Evolutionary conservation across 1,284 basidiomycete genomes (phyloP), one percentile per base, ranked within the genome.

Genomic region (Tilletia walkeri): DNA sequence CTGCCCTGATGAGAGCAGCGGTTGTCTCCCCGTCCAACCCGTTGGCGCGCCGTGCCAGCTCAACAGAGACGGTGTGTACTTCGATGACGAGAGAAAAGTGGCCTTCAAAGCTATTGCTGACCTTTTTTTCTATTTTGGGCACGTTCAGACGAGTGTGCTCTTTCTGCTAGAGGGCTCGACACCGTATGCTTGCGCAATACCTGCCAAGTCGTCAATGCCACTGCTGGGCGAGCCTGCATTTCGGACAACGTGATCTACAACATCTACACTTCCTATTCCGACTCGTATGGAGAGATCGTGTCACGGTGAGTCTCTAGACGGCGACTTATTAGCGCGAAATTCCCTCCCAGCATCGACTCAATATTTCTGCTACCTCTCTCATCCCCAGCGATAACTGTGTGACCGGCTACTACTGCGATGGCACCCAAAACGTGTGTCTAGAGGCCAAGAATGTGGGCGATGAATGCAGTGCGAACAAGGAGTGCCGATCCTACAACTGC

Each of bases 1-100:
- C 67, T 68, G 67, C 24, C 67, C 67, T 12, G 67, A 68, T 30
- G 67, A 68, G 53, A 24, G 49, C 45, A 68, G 67, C 61, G 54
- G 50, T 30, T 68, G 67, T 38, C 38, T 68, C 20, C 54, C 54
- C 30, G 39, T 54, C 41, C 67, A 38, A 38, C 18, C 18, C 34
- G 54, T 59, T n/a, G 67, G 67, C 49, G 20, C 54, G 36, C 49
- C 67, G 16, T 68, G 67, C 61, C 67, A 68, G 36, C 67, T 68
- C n/a, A 68, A 68, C 49, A 48, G 67, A 34, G 67, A 68, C 53
- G 67, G 67, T 68, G 48, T 12, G 67, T 68, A 30, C 24, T 49
- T n/a, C 47, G 47, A n/a, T 49, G 47, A 49, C 47, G n/a, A 12
- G 47, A 49, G 47, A 49, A 49, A 30, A 30, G 24, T 30, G 24